phyloP scores from a whole-genome alignment of 768 basidiomycete species.

The Daedaleopsis nitida region DNA sequence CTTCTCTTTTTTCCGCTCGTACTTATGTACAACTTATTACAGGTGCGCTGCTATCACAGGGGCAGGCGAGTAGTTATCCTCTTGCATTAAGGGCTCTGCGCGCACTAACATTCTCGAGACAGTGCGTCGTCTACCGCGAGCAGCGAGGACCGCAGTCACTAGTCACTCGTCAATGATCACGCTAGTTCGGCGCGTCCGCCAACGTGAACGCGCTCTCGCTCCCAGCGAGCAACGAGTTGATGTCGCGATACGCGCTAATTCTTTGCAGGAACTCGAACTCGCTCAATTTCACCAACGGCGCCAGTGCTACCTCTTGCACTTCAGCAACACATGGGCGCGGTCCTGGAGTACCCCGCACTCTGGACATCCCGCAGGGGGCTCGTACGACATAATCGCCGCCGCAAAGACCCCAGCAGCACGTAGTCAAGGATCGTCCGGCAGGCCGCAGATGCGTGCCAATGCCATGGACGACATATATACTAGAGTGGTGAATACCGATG shows the following conservation, averaged over 20 bases:
- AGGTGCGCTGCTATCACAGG: too few species aligned
- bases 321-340: conserved; percentile 1
- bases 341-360: conserved; percentile 5
- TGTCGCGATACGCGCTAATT: conserved; percentile 1
- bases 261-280: conserved; percentile 8
- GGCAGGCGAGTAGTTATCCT: too few species aligned
- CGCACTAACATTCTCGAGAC: too few species aligned
- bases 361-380: background rate
- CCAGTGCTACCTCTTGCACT: conserved; percentile 1
- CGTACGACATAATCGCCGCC: background rate
- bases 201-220: conserved; percentile 16
- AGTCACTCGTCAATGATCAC: background rate
- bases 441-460: too few species aligned
- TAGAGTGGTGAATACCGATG: too few species aligned
- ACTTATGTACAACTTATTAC: too few species aligned
- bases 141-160: background rate
- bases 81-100: too few species aligned
- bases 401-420: too few species aligned
- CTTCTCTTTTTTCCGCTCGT: too few species aligned
- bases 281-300: conserved; percentile 9
- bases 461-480: too few species aligned
- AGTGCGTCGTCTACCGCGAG: too few species aligned
- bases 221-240: conserved; percentile 1
- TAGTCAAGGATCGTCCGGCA: too few species aligned
- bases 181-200: conserved; percentile 5